Conservation (phyloP, 495 filamentous ascomycete genomes). For the Trichoderma parareesei region DNA sequence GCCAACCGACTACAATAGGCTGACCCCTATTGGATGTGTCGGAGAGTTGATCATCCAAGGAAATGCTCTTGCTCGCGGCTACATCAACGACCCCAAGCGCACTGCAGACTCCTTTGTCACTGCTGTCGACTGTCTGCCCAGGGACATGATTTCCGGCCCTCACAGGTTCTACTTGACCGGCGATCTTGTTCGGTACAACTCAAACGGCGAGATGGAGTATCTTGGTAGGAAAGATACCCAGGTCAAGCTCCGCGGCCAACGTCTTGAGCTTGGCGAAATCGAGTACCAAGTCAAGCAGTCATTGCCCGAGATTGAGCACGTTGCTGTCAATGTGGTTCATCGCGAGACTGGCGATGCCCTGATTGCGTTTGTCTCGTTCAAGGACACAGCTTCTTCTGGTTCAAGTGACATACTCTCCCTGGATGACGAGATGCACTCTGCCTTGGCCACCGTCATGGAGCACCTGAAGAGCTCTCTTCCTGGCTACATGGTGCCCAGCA, state of each 20-base stretch:
- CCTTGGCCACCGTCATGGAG: neutral
- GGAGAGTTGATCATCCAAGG: constrained; percentile 56
- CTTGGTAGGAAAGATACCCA: constrained; percentile 22
- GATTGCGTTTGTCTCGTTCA: neutral
- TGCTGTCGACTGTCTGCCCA: constrained; percentile 35
- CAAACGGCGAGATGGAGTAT: constrained; percentile 19
- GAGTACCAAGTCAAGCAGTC: constrained; percentile 14
- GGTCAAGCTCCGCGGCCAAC: constrained; percentile 23
- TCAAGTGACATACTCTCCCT: neutral
- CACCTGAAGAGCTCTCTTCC: neutral
- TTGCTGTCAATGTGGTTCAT: neutral
- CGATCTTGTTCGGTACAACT: constrained; percentile 18
- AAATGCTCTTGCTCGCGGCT: constrained; percentile 38
- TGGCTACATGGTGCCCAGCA: constrained; percentile 1
- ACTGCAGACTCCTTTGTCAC: constrained; percentile 38
- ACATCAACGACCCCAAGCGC: constrained; percentile 33
- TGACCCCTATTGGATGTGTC: constrained; percentile 46
- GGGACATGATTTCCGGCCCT: constrained; percentile 1
- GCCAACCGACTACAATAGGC: constrained; percentile 35
- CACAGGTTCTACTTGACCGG: constrained; percentile 41
- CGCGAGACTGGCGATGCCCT: neutral
- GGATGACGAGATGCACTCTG: neutral
- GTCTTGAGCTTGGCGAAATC: constrained; percentile 24
- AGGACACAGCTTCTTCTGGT: neutral
- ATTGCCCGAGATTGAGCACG: neutral